These are phyloP conservation scores for Paracoccidioides brasiliensis DNA, from an alignment of 2,329 filamentous ascomycete species.

Conservation along the genomic window DNA sequence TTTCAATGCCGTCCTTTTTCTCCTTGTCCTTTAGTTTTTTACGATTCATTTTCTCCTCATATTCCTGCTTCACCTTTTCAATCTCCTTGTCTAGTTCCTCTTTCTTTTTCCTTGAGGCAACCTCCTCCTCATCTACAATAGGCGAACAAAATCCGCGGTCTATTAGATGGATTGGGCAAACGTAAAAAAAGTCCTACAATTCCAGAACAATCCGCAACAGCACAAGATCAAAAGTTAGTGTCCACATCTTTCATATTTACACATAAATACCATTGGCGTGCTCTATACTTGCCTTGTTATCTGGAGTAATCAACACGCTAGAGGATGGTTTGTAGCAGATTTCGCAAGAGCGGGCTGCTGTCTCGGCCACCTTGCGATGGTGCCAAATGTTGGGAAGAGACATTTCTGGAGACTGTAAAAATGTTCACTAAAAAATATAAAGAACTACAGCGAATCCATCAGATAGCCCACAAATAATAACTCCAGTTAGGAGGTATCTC, in stretches of 20 bases:
- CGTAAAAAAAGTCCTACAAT: slow-evolving; percentile 73
- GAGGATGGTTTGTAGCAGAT: slow-evolving; percentile 82
- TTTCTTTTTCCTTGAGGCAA: slow-evolving; percentile 30
- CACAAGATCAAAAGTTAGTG: neutral
- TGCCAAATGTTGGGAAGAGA: slow-evolving; percentile 64
- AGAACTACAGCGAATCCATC: neutral
- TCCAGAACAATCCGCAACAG: neutral
- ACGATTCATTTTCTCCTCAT: slow-evolving; percentile 64
- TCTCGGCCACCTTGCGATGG: slow-evolving; percentile 74
- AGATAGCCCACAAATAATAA: neutral
- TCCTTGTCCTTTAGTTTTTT: slow-evolving; percentile 51
- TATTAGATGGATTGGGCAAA: slow-evolving; percentile 70
- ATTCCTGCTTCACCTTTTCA: slow-evolving; percentile 39
- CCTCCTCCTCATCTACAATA: slow-evolving; percentile 32
- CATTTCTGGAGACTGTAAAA: slow-evolving; percentile 11
- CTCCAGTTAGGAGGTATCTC: neutral
- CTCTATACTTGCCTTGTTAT: slow-evolving; percentile 57
- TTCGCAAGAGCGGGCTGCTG: slow-evolving; percentile 71
- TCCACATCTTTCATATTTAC: neutral
- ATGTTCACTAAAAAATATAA: neutral
- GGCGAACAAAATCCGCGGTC: slow-evolving; percentile 66
- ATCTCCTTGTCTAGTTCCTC: slow-evolving; percentile 34
- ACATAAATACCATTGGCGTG: neutral
- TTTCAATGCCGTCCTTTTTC: slow-evolving; percentile 34
- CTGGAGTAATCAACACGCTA: slow-evolving; percentile 76